Evolutionary conservation across 495 filamentous ascomycete species (phyloP).

Genomic region (Hypoxylon fuscum): DNA sequence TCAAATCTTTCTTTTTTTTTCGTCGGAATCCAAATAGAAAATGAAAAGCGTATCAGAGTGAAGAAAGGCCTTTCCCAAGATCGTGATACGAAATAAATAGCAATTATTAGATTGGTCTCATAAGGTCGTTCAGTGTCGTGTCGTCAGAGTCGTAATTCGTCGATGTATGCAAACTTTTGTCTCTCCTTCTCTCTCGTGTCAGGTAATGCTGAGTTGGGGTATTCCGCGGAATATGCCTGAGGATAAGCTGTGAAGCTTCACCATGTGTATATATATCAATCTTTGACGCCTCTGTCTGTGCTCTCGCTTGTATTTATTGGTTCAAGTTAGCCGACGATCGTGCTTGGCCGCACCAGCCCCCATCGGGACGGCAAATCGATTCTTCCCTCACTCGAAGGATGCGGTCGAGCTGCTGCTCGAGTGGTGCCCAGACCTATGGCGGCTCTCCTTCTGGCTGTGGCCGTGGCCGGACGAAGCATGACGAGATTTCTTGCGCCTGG

Average conservation of each 20-base stretch:
- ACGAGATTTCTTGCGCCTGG: conserved; percentile 59
- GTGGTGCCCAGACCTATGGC: conserved; percentile 57
- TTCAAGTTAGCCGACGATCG: conserved; percentile 37
- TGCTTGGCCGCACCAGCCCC: conserved; percentile 11
- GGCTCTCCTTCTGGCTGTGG: conserved; percentile 49
- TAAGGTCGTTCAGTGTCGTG: conserved; percentile 37
- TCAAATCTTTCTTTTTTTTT: conserved; percentile 28
- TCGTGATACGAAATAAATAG: conserved; percentile 17
- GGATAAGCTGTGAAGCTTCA: conserved; percentile 60
- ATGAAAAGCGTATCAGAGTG: conserved; percentile 25
- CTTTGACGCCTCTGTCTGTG: conserved; percentile 43
- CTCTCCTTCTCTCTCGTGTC: conserved; percentile 40
- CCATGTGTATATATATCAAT: conserved; percentile 57
- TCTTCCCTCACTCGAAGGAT: conserved; percentile 58
- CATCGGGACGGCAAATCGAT: conserved; percentile 15
- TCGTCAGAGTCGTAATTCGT: conserved; percentile 40
- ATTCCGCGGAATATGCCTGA: conserved; percentile 47
- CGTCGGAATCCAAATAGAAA: conserved; percentile 15
- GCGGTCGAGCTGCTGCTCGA: conserved; percentile 68
- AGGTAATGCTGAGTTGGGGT: conserved; percentile 44
- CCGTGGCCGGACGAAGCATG: conserved; percentile 53
- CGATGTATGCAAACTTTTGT: conserved; percentile 49
- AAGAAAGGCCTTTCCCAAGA: conserved; percentile 21
- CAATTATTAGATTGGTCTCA: conserved; percentile 35
- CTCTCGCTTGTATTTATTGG: conserved; percentile 39